Evolutionary conservation across 2,329 filamentous ascomycete genomes (phyloP).

Genomic region (Exophiala alcalophila): DNA sequence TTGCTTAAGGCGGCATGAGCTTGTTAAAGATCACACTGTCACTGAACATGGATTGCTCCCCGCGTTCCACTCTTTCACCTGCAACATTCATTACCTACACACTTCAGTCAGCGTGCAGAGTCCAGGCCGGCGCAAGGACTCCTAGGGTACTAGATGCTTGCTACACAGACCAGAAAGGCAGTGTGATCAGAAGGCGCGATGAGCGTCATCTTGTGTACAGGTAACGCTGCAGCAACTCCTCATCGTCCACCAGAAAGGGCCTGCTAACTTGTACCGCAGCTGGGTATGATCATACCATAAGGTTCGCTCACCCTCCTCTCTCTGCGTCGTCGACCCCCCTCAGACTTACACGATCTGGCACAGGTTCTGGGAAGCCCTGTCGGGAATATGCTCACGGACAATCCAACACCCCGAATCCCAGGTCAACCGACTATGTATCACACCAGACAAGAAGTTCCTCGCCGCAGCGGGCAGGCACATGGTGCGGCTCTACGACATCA

Average conservation of each 20-base stretch:
- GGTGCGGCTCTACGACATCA: slow-evolving; percentile 98
- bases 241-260: slow-evolving; percentile 17
- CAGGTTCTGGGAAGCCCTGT: slow-evolving; percentile 97
- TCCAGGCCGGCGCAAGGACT: no score
- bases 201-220: slow-evolving; percentile 67
- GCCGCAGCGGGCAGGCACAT: slow-evolving; percentile 78
- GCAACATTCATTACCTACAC: no score
- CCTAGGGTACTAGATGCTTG: no score
- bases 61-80: no score
- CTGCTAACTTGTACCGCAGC: slow-evolving; percentile 45
- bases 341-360: slow-evolving; percentile 14
- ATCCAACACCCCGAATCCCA: slow-evolving; percentile 98
- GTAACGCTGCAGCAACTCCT: slow-evolving; percentile 40
- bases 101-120: no score
- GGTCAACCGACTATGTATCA: slow-evolving; percentile 97
- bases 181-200: slow-evolving; percentile 44
- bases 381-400: slow-evolving; percentile 94
- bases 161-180: no score
- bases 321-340: slow-evolving; percentile 1
- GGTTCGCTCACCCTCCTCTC: slow-evolving; percentile 46
- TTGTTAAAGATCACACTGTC: no score
- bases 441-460: slow-evolving; percentile 93
- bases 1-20: no score
- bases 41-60: no score
- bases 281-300: slow-evolving; percentile 73